Conservation (phyloP, 352 stramenopile species). For the Phytophthora kernoviae region DNA sequence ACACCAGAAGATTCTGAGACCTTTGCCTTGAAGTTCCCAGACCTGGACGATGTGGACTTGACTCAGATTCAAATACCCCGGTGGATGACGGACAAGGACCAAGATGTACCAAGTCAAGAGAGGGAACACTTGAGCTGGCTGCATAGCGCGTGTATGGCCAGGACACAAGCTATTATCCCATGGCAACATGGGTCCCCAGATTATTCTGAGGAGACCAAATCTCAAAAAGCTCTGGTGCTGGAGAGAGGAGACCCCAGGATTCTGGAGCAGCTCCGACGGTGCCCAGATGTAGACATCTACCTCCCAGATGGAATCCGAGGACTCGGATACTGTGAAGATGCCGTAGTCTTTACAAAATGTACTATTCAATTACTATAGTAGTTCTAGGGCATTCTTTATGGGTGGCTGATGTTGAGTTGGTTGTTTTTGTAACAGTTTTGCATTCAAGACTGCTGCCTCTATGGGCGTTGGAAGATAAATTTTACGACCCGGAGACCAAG, state of each 20-base stretch:
- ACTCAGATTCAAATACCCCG: conserved; percentile 20
- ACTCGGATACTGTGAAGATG: conserved; percentile 59
- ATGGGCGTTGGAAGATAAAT: conserved; percentile 34
- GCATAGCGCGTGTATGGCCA: conserved; percentile 24
- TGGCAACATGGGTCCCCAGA: conserved; percentile 32
- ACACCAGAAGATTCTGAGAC: conserved; percentile 18
- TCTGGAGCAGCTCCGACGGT: conserved; percentile 36
- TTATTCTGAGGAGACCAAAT: conserved; percentile 10
- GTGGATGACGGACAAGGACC: conserved; percentile 32
- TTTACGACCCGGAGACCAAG: conserved; percentile 24
- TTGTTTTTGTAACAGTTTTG: conserved; percentile 20
- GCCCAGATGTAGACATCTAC: conserved; percentile 54
- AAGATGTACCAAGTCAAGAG: conserved; percentile 30
- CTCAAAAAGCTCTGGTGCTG: conserved; percentile 18
- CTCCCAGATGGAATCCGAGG: conserved; percentile 35
- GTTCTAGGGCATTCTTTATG: not conserved
- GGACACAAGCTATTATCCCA: conserved; percentile 32
- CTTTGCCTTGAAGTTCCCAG: conserved; percentile 21
- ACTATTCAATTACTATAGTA: not conserved
- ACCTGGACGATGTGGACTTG: conserved; percentile 20
- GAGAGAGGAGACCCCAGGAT: conserved; percentile 29
- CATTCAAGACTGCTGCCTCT: conserved; percentile 37
- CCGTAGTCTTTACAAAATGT: conserved; percentile 49
- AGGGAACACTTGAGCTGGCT: conserved; percentile 38
- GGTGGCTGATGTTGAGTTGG: conserved; percentile 1